These are phyloP conservation scores for Bifiguratus adelaidae DNA, from an alignment of 192 early-diverging fungal genomes.

Conservation along the genomic window DNA sequence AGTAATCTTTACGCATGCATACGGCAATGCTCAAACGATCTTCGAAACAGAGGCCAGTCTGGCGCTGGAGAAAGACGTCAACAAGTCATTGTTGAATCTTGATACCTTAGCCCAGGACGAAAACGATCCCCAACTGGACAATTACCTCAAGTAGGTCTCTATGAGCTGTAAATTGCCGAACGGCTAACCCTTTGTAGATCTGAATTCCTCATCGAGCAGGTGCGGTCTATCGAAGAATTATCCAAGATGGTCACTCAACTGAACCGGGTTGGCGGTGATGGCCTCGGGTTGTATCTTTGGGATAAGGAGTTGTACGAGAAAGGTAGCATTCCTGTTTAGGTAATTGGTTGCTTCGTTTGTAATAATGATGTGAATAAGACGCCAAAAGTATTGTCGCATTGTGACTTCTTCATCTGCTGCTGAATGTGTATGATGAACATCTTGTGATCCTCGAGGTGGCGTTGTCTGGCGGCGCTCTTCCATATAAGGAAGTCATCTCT, in stretches of 20 bases:
- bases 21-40: neutral
- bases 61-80: conserved; percentile 24
- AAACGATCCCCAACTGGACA: conserved; percentile 27
- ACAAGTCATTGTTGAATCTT: conserved; percentile 30
- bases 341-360: too few relatives aligned
- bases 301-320: conserved; percentile 27
- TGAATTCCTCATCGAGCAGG: conserved; percentile 23
- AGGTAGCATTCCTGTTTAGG: conserved; percentile 2
- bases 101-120: conserved; percentile 24
- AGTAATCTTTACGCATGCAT: neutral
- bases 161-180: neutral
- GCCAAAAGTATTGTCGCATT: too few relatives aligned
- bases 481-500: too few relatives aligned
- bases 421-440: too few relatives aligned
- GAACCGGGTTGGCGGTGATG: conserved; percentile 33
- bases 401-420: too few relatives aligned
- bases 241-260: conserved; percentile 31
- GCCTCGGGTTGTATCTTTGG: conserved; percentile 34
- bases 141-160: conserved; percentile 20
- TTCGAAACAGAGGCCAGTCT: conserved; percentile 4
- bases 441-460: too few relatives aligned
- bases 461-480: too few relatives aligned
- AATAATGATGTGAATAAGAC: too few relatives aligned
- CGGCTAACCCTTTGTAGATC: neutral
- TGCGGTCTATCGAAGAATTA: conserved; percentile 31